A percentile compares a stretch with the other conserved stretches of the same genome.
Evolutionary conservation across 768 basidiomycete species (phyloP).

Genomic region (Hypholoma sublateritium): DNA sequence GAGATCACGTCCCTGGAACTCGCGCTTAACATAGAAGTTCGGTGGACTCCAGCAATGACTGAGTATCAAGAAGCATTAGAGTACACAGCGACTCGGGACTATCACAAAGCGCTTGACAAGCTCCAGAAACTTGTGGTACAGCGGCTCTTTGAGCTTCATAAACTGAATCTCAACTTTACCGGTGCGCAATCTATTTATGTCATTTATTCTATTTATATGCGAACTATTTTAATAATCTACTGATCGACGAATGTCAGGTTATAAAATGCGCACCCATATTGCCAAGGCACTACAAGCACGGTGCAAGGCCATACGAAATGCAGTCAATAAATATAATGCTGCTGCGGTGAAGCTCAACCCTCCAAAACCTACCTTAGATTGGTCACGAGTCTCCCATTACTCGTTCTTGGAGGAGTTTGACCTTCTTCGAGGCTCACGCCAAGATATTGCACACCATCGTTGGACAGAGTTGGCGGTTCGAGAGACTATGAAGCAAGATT

Average conservation of each 20-base stretch:
- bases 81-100: conserved; percentile 18
- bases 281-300: conserved; percentile 29
- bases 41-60: conserved; percentile 23
- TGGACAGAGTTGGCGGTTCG: conserved; percentile 28
- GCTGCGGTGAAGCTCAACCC: conserved; percentile 20
- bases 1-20: conserved; percentile 23
- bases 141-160: conserved; percentile 36
- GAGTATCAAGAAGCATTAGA: conserved; percentile 23
- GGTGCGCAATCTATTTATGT: conserved; percentile 22
- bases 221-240: not conserved
- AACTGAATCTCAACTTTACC: conserved; percentile 32
- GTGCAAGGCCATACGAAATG: conserved; percentile 29
- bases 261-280: conserved; percentile 32
- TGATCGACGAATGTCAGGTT: conserved; percentile 22
- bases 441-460: conserved; percentile 23
- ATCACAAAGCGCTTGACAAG: conserved; percentile 24
- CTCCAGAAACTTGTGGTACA: conserved; percentile 33
- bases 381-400: conserved; percentile 18
- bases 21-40: conserved; percentile 20
- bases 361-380: conserved; percentile 17
- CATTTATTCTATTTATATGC: not conserved
- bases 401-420: conserved; percentile 29
- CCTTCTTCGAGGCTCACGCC: conserved; percentile 28
- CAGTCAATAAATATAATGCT: conserved; percentile 30
- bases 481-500: conserved; percentile 24